Percentiles rank a stretch among this genome's conserved stretches.
Evolutionary conservation across 2,329 filamentous ascomycete species (phyloP).

Genomic region (Cladophialophora psammophila): DNA sequence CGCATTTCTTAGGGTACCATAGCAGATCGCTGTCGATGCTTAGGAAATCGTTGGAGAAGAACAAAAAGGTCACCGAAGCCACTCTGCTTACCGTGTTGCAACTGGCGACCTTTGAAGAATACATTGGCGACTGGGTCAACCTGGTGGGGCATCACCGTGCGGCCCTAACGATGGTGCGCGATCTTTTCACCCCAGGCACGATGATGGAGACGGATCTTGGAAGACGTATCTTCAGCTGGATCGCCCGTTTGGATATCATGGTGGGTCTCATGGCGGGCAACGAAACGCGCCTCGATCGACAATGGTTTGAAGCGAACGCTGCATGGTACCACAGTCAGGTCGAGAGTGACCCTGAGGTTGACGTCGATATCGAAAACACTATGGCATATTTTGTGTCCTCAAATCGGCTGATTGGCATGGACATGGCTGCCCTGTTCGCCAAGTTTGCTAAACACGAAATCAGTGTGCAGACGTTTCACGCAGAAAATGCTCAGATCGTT

Average conservation of each 20-base stretch:
- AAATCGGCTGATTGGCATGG: conserved; percentile 76
- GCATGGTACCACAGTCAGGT: conserved; percentile 69
- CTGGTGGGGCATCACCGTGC: conserved; percentile 91
- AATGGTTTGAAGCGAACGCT: conserved; percentile 76
- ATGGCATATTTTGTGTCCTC: conserved; percentile 72
- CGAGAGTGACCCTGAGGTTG: conserved; percentile 59
- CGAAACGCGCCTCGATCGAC: conserved; percentile 73
- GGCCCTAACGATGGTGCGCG: conserved; percentile 79
- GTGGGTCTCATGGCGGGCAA: conserved; percentile 83
- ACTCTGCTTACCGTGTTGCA: conserved; percentile 89
- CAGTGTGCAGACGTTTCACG: conserved; percentile 67
- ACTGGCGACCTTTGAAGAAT: conserved; percentile 93
- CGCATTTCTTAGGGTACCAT: conserved; percentile 87
- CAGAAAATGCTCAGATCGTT: conserved; percentile 65
- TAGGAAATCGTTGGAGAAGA: conserved; percentile 72
- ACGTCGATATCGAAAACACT: conserved; percentile 67
- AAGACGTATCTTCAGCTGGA: conserved; percentile 84
- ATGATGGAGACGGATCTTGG: conserved; percentile 74
- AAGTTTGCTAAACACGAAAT: conserved; percentile 67
- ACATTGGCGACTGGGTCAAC: conserved; percentile 93
- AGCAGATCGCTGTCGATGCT: conserved; percentile 84
- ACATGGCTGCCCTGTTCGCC: conserved; percentile 80
- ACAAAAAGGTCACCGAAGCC: conserved; percentile 73
- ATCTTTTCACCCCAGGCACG: conserved; percentile 78
- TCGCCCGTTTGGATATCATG: conserved; percentile 85